These are phyloP conservation scores for Saturnispora serradocipensis DNA, from an alignment of 805 yeast genomes.

Conservation along the genomic window DNA sequence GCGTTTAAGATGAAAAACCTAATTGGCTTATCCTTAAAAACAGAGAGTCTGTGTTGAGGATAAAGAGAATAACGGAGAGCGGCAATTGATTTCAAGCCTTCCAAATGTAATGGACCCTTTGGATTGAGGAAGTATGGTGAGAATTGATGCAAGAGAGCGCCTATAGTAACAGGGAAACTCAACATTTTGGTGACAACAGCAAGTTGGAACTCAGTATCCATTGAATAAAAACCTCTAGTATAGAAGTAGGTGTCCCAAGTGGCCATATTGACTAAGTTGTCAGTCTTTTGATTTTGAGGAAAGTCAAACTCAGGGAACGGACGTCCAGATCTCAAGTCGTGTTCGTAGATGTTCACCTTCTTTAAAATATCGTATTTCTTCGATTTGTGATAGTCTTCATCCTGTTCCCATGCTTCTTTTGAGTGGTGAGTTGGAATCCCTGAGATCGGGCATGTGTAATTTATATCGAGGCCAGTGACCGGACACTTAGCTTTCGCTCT, in stretches of 20 bases:
- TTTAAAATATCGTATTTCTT: slow-evolving; percentile 66
- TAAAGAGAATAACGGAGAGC: slow-evolving; percentile 86
- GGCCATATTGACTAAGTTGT: slow-evolving; percentile 63
- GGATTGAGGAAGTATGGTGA: slow-evolving; percentile 80
- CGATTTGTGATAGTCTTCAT: slow-evolving; percentile 57
- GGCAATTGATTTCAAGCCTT: slow-evolving; percentile 88
- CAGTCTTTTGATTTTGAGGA: slow-evolving; percentile 71
- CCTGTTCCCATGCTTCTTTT: slow-evolving; percentile 80
- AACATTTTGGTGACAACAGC: slow-evolving; percentile 94
- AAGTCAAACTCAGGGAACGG: slow-evolving; percentile 93
- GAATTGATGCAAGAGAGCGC: slow-evolving; percentile 68
- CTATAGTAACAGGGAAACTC: slow-evolving; percentile 87
- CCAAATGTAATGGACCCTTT: slow-evolving; percentile 79
- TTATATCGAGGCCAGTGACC: slow-evolving; percentile 69
- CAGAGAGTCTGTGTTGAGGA: slow-evolving; percentile 53
- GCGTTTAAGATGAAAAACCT: slow-evolving; percentile 87
- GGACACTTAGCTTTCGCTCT: slow-evolving; percentile 86
- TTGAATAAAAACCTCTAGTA: slow-evolving; percentile 85
- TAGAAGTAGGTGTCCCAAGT: slow-evolving; percentile 92
- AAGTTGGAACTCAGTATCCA: slow-evolving; percentile 94
- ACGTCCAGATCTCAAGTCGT: slow-evolving; percentile 89
- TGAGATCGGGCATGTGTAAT: slow-evolving; percentile 82
- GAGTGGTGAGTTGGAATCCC: slow-evolving; percentile 97
- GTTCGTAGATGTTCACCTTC: slow-evolving; percentile 87
- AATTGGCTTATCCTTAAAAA: slow-evolving; percentile 77